Percentiles rank a stretch among this genome's conserved stretches.
Evolutionary conservation across 23 red algal species (phyloP).

Genomic region (Rhodosorus marinus): DNA sequence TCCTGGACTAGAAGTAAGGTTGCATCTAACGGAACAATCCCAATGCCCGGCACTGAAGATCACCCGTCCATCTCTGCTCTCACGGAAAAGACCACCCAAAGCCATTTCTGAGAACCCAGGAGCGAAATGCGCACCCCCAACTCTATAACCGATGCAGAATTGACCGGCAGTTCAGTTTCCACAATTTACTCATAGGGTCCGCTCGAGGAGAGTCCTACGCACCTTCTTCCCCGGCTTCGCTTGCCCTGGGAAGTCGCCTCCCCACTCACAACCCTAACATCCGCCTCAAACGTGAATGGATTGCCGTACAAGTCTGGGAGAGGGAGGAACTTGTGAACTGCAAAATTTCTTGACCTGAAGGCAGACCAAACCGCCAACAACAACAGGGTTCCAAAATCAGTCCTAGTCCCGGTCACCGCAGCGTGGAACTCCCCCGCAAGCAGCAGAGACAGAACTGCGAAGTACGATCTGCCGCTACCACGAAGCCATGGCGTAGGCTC

Average conservation of each 20-base stretch:
- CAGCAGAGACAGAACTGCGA: too few species aligned
- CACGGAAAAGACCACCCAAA: neutral
- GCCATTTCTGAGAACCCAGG: neutral
- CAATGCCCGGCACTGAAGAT: slow-evolving; percentile 12
- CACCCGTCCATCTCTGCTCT: neutral
- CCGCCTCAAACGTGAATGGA: slow-evolving; percentile 6
- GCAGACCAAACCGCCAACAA: too few species aligned
- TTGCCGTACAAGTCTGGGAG: slow-evolving; percentile 8
- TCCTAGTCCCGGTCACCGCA: too few species aligned
- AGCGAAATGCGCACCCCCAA: slow-evolving; percentile 1
- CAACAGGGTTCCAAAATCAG: too few species aligned
- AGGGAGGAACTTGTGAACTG: neutral
- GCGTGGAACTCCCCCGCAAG: too few species aligned
- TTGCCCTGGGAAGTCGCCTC: too few species aligned
- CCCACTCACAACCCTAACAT: slow-evolving; percentile 2
- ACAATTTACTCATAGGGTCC: too few species aligned
- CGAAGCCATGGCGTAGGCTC: too few species aligned
- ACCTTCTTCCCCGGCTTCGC: too few species aligned
- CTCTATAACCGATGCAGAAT: neutral
- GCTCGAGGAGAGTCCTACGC: too few species aligned
- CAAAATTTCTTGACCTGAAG: neutral
- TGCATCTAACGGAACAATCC: slow-evolving; percentile 4
- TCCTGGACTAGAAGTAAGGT: neutral
- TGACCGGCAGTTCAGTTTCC: too few species aligned
- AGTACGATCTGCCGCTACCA: too few species aligned